Evolutionary conservation across 2,329 filamentous ascomycete genomes (phyloP).

Genomic region (Colletotrichum somersetense): DNA sequence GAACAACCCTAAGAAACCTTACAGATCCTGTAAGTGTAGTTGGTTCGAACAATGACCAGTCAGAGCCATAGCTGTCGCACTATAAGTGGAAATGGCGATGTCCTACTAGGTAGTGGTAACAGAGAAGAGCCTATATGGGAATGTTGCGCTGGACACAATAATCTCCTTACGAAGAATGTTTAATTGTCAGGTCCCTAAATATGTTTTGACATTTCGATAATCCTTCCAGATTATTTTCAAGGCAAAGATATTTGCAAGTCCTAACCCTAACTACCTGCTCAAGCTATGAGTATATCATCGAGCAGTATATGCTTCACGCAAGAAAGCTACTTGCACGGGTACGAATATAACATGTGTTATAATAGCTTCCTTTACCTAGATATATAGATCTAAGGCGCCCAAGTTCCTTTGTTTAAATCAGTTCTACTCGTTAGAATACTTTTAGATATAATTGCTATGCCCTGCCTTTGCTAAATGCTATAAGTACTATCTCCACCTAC

Average conservation of each 20-base stretch:
- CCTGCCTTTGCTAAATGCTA: background rate
- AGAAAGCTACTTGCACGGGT: too few species aligned
- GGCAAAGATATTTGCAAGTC: background rate
- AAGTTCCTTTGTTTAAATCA: too few species aligned
- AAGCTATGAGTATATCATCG: background rate
- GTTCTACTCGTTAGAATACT: too few species aligned
- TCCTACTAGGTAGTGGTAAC: background rate
- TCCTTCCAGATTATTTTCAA: background rate
- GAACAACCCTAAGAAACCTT: too few species aligned
- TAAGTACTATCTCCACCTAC: background rate
- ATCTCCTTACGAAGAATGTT: background rate
- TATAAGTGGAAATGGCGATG: background rate
- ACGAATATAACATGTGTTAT: too few species aligned
- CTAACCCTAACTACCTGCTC: fast-evolving
- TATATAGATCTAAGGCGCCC: too few species aligned
- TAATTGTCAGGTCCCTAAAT: background rate
- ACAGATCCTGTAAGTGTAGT: background rate
- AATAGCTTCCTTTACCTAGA: too few species aligned
- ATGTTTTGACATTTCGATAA: background rate
- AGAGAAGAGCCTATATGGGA: background rate
- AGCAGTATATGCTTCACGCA: too few species aligned
- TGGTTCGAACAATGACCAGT: background rate
- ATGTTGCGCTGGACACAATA: background rate
- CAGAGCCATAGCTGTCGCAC: background rate
- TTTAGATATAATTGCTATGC: too few species aligned